Evolutionary conservation across 305 asterid species (phyloP), one percentile per base, ranked within the genome.

Genomic region (Fraxinus greggii): DNA sequence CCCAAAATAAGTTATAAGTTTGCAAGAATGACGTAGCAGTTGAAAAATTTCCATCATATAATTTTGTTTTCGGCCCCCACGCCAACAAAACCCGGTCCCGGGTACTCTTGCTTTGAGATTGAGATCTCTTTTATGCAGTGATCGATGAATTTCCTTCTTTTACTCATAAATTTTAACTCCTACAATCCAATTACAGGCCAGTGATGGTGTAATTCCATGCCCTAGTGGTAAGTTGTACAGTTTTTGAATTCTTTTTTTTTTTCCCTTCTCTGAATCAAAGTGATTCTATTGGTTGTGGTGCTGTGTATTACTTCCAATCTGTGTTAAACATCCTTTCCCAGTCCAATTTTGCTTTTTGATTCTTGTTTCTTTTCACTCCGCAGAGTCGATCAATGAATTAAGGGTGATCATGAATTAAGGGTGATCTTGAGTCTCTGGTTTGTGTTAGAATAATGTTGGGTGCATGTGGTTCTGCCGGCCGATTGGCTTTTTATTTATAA

Each of bases 51-150:
- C 36, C 74, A 26, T 31, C 75, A 29, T 31, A 29, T 31, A 29
- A 69, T 69, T 69, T 69, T 28, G 40, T 35, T 70, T 31, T 31
- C 75, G 23, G 75, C 38, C 75, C 75, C 75, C 42, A 29, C 38
- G 24, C 40, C 75, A 70, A 70, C 75, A 70, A 70, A 70, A 29
- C 42, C 19, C 42, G 42, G 75, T 70, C 75, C 40, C 75, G 42
- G 10, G 24, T 70, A 70, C 23, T 31, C 75, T 70, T 31, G 75
- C 75, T 70, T 70, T 70, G 42, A 70, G 75, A 70, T 70, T 70
- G 75, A 17, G 40, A 70, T 70, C 75, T 29, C 75, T 13, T 23
- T 13, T 31, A 35, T 70, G 75, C 75, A 29, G 75, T 70, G 40
- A 69, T 69, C 75, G 75, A 33, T 69, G 36, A 29, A 28, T 69